Evolutionary conservation across 768 basidiomycete genomes (phyloP).

Genomic region (Mycena vulgaris): DNA sequence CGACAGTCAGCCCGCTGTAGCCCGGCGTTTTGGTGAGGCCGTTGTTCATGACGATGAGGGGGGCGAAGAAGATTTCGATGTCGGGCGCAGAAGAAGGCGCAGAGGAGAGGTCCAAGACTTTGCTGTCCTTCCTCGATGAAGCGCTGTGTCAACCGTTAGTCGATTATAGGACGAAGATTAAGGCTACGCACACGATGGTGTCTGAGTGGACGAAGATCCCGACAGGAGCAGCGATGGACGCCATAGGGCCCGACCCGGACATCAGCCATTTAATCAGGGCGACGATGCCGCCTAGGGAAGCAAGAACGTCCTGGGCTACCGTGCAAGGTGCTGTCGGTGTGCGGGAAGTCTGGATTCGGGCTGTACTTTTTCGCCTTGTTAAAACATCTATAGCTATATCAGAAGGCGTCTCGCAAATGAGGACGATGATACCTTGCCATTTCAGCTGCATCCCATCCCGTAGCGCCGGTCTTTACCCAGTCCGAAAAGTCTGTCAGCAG

Average conservation of each 20-base stretch:
- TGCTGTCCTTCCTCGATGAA: not conserved
- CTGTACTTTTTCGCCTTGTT: slow-evolving; percentile 34
- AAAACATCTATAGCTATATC: slow-evolving; percentile 24
- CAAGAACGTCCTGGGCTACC: slow-evolving; percentile 22
- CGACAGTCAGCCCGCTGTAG: slow-evolving; percentile 16
- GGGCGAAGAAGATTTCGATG: slow-evolving; percentile 33
- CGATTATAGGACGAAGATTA: no score
- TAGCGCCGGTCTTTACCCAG: slow-evolving; percentile 40
- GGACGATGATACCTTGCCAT: slow-evolving; percentile 14
- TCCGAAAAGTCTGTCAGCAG: slow-evolving; percentile 32
- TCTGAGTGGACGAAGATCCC: slow-evolving; percentile 30
- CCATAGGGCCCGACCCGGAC: slow-evolving; percentile 16
- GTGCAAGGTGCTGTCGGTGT: slow-evolving; percentile 27
- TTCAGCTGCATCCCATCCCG: slow-evolving; percentile 36
- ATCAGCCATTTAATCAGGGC: slow-evolving; percentile 27
- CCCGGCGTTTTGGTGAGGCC: slow-evolving; percentile 27
- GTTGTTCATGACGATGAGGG: slow-evolving; percentile 29
- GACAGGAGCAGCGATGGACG: slow-evolving; percentile 18
- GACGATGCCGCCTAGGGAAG: slow-evolving; percentile 10
- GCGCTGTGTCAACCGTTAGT: not conserved
- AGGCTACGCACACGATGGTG: slow-evolving; percentile 19
- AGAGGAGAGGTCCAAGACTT: slow-evolving; percentile 14
- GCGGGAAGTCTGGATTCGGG: slow-evolving; percentile 23
- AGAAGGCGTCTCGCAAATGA: not conserved
- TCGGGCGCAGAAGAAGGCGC: slow-evolving; percentile 13